Percentiles rank a stretch among this genome's conserved stretches.
phyloP scores from a whole-genome alignment of 352 stramenopile genomes.

The Globisporangium apiculatum region DNA sequence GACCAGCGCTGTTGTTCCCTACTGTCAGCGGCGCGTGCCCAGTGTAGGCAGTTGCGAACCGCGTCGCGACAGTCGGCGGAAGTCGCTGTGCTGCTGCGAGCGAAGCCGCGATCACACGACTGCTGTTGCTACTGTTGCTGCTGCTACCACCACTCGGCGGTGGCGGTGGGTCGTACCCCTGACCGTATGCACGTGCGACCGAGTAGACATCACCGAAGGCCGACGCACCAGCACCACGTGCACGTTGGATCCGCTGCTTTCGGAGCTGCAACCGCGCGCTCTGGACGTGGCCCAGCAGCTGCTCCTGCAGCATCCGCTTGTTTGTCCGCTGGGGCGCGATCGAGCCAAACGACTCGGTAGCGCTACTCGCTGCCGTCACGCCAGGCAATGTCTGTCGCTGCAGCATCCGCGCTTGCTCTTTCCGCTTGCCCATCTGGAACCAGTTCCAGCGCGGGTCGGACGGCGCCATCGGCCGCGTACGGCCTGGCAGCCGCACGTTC shows the following conservation, averaged over 20 bases:
- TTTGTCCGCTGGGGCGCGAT: background rate
- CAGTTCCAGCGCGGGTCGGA: constrained; percentile 46
- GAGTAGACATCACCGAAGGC: background rate
- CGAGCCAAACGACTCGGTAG: too few species aligned
- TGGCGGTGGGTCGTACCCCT: constrained; percentile 6
- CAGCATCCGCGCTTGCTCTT: constrained; percentile 11
- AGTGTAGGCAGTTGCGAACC: background rate
- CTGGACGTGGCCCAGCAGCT: constrained; percentile 34
- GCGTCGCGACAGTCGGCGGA: too few species aligned
- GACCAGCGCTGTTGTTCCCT: too few species aligned
- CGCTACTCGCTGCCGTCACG: background rate
- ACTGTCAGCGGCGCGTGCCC: background rate
- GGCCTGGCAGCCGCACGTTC: constrained; percentile 32
- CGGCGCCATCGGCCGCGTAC: constrained; percentile 18
- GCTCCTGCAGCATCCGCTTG: constrained; percentile 10
- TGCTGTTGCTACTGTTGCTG: background rate
- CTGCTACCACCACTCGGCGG: background rate
- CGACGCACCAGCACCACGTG: background rate
- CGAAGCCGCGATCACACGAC: too few species aligned
- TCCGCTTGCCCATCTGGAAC: constrained; percentile 29
- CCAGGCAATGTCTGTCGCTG: background rate
- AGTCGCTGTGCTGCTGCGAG: too few species aligned
- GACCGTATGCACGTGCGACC: constrained; percentile 2
- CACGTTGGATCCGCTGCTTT: constrained; percentile 27
- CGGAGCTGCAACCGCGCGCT: constrained; percentile 41